Evolutionary conservation across 345 rosid genomes (phyloP), one percentile per base, ranked within the genome.

Genomic region (Isatis tinctoria): DNA sequence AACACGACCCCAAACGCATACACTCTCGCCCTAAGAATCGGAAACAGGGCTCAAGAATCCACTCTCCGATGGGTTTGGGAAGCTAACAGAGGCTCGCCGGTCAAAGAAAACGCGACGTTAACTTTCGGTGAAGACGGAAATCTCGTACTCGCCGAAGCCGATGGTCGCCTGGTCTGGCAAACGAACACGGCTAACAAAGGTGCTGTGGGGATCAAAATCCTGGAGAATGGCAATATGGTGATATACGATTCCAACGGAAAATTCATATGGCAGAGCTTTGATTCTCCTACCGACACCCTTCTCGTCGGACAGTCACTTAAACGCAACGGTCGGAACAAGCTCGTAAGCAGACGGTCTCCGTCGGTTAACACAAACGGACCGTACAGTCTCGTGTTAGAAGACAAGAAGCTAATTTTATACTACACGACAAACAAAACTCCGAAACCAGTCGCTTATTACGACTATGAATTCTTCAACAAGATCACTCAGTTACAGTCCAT

Each of bases 21-120:
- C 81, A 87, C 88, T 3, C 66, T 88, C 14, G 87, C 87, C 12
- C 65, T 87, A 0, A 78, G 90, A 8, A 83, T 85, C 71, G 94
- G 82, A 5, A 71, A 66, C 28, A 65, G 26, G 30, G 66, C 72
- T 28, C 80, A 86, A 12, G 83, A 80, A 14, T 79, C 85, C 0
- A 33, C 81, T 1, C 69, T 74, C 22, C 60, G 88, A 12, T 86
- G 85, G 87, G 95, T 86, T 0, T 90, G 93, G 95, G 92, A 88
- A 66, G 98, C 92, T 13, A 88, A 87, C 65, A 51, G 87, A 1
- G 84, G 84, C 67, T 82, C 77, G 33, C 98, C 89, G 1, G 91
- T 90, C 33, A 17, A 75, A 10, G 88, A 88, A 75, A 88, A 88
- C 9, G 87, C 92, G 2, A 80, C 88, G 0, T 56, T 90, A 18